Evolutionary conservation across 148 eudicot species (phyloP), one percentile per base, ranked within the genome.

Genomic region (Cornus controversa): DNA sequence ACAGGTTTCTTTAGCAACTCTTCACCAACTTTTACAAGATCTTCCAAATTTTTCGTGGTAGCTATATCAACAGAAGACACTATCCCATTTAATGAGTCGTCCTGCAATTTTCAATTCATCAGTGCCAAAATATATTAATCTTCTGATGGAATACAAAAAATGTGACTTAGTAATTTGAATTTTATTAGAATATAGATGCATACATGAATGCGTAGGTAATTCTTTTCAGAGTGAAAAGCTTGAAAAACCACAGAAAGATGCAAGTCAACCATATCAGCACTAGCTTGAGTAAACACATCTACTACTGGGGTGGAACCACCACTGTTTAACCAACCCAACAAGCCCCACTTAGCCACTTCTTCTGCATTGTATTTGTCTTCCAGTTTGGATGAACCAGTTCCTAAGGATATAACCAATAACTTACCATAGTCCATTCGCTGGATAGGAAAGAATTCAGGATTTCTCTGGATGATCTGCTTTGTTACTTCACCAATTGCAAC

Each of bases 151-250:
- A n/a, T n/a, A n/a, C n/a, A n/a, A n/a, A n/a, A n/a, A n/a, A n/a
- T n/a, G n/a, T n/a, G n/a, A n/a, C n/a, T n/a, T n/a, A n/a, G n/a
- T n/a, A n/a, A n/a, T n/a, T n/a, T n/a, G n/a, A n/a, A n/a, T n/a
- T n/a, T n/a, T n/a, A n/a, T n/a, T n/a, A n/a, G n/a, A n/a, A n/a
- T n/a, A n/a, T n/a, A n/a, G n/a, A n/a, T n/a, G n/a, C n/a, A n/a
- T 76, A 82, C 81, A 25, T 82, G 84, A 58, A 82, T 74, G 20
- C 84, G 80, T 13, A 78, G 84, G 68, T 78, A 82, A 37, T 78
- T 82, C 8, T 37, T 57, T 60, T 73, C 58, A 25, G 66, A 60
- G 34, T 50, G 54, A 40, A 77, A 78, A 10, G 75, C 74, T 60
- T 82, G 81, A 34, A 74, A 73, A 31, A 74, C 71, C 15, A 73